Percentiles rank a stretch among this genome's conserved stretches.
Evolutionary conservation across 495 filamentous ascomycete species (phyloP).

Genomic region (Talaromyces ruber): DNA sequence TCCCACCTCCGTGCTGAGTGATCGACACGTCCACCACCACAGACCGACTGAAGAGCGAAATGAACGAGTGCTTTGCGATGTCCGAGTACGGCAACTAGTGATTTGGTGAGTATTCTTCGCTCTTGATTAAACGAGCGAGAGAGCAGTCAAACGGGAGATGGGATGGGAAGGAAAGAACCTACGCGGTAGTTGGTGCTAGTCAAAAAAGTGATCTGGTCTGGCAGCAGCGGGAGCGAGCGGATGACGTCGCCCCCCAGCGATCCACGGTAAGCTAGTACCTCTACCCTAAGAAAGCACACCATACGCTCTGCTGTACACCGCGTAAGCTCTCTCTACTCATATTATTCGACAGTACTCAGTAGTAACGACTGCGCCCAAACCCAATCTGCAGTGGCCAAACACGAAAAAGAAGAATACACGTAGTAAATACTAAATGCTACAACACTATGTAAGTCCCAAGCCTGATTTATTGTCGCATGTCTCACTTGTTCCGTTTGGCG

Average conservation of each 20-base stretch:
- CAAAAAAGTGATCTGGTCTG: neutral
- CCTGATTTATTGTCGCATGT: neutral
- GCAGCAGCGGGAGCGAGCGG: neutral
- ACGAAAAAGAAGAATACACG: neutral
- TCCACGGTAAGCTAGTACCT: neutral
- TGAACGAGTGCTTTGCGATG: neutral
- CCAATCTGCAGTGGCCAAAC: neutral
- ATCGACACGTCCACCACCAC: neutral
- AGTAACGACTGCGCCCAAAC: neutral
- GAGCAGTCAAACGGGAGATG: neutral
- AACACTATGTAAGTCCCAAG: neutral
- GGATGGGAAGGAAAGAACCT: neutral
- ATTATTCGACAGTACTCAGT: neutral
- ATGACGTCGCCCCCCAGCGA: slow-evolving; percentile 2
- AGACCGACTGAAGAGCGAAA: neutral
- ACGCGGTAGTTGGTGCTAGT: neutral
- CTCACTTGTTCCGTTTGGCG: neutral
- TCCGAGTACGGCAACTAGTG: neutral
- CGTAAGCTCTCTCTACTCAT: no score
- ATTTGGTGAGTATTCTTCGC: neutral
- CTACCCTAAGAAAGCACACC: no score
- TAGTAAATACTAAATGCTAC: neutral
- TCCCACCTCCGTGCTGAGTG: slow-evolving; percentile 1
- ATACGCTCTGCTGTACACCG: no score
- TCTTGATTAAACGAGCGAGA: neutral